Base-by-base conservation (phyloP, 2,329 filamentous ascomycete species). In the Alternaria brassicae region DNA sequence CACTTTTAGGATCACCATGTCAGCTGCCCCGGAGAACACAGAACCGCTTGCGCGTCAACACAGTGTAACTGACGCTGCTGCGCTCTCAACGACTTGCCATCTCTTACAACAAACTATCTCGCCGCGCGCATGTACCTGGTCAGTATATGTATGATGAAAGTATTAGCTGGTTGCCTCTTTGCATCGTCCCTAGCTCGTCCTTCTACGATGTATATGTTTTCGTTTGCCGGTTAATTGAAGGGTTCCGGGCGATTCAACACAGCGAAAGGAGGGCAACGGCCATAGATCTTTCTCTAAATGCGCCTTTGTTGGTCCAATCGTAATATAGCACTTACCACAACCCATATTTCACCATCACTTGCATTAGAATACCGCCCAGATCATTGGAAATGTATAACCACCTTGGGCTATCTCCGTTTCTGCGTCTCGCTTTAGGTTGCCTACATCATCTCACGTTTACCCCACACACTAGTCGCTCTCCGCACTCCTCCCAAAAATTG, bases 1-100 rank as follows among this genome's bases (percentile, higher is more conserved):
- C 49, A 77, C 75, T 2, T 76, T 77, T 63, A 75, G 73, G 52
- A 63, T 73, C n/a, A 76, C 72, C 12, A 76, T 77, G 72, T 68
- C 73, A 56, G 69, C 65, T 12, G 75, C 75, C 9, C 73, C 75
- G 9, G 70, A 75, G 23, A 72, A 74, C 70, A 1, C 72, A 74
- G 27, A 67, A 67, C 44, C 69, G 71, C 17, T 52, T 55, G 2
- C 72, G 73, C 41, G 70, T 73, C 37, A 70, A 75, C 48, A 77
- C 72, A 15, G 42, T 75, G 51, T 73, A 61, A 66, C 19, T 28
- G 58, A 27, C 13, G 2, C 21, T 28, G 48, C 27, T 39, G 58
- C 54, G 41, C 30, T 60, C 23, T 47, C 21, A 56, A 56, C 54
- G 34, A 56, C 40, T 55, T 40, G 39, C 28, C 28, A 48, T 52